Conservation (phyloP, 495 filamentous ascomycete genomes). For the Pseudotulostoma volvatum region DNA sequence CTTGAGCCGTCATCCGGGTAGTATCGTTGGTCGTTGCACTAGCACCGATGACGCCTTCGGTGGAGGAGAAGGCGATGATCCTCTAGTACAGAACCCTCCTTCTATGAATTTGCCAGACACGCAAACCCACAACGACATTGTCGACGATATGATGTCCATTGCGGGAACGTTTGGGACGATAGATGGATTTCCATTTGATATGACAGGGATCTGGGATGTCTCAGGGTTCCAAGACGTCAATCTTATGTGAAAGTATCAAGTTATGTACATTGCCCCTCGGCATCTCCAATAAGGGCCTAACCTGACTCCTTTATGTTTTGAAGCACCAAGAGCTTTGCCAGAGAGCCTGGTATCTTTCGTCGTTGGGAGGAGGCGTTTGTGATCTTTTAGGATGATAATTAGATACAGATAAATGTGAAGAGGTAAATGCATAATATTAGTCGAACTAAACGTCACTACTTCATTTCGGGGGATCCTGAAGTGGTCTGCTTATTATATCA, state of each 20-base stretch:
- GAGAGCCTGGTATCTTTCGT: no score
- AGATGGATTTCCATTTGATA: slow-evolving; percentile 35
- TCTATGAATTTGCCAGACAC: slow-evolving; percentile 31
- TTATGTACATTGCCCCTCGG: no score
- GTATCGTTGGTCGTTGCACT: slow-evolving; percentile 2
- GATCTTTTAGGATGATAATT: no score
- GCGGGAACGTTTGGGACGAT: slow-evolving; percentile 33
- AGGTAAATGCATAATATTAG: no score
- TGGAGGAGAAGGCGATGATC: slow-evolving; percentile 2
- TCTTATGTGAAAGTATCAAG: slow-evolving; percentile 21
- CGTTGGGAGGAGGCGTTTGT: no score
- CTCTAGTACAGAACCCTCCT: slow-evolving; percentile 7
- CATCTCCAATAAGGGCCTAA: no score
- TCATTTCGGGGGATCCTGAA: no score
- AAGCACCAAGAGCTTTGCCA: no score
- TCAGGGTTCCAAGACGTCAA: slow-evolving; percentile 33
- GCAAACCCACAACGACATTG: slow-evolving; percentile 34
- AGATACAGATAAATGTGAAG: no score
- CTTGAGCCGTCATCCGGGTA: slow-evolving; percentile 23
- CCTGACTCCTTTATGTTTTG: no score
- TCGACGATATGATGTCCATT: slow-evolving; percentile 37
- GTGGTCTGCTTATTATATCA: no score
- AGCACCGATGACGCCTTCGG: slow-evolving; percentile 4
- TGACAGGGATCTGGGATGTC: slow-evolving; percentile 36
- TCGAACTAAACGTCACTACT: no score